phyloP scores from a whole-genome alignment of 2,329 filamentous ascomycete species.

The Diplodia corticola region DNA sequence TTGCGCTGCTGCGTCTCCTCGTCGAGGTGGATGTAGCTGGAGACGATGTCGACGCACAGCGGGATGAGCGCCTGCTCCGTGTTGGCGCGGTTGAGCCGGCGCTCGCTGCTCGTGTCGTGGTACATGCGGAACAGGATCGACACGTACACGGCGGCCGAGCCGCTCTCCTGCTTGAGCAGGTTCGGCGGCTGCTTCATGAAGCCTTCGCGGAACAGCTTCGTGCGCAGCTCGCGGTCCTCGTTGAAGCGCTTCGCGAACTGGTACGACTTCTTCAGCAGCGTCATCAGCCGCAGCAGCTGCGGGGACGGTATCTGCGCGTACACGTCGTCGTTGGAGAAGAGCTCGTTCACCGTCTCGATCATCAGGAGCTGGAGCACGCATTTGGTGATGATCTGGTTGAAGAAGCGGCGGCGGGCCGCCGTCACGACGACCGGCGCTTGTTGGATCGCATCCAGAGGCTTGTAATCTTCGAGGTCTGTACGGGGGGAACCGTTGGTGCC shows the following conservation, averaged over 20 bases:
- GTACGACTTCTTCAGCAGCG: constrained; percentile 90
- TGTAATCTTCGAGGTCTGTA: constrained; percentile 78
- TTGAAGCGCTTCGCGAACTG: constrained; percentile 98
- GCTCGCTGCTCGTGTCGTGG: constrained; percentile 80
- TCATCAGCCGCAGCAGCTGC: constrained; percentile 90
- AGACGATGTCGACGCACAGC: constrained; percentile 91
- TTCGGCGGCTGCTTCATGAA: constrained; percentile 99
- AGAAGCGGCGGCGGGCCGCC: constrained; percentile 87
- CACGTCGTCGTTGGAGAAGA: constrained; percentile 95
- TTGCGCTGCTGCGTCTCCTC: constrained; percentile 97
- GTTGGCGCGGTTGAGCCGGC: constrained; percentile 73
- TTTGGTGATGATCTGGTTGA: constrained; percentile 98
- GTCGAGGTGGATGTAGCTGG: constrained; percentile 80
- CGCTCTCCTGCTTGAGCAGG: constrained; percentile 92
- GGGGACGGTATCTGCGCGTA: constrained; percentile 89
- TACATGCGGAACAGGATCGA: constrained; percentile 98
- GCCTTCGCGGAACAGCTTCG: constrained; percentile 91
- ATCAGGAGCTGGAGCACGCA: constrained; percentile 97
- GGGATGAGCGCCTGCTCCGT: constrained; percentile 92
- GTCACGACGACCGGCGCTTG: constrained; percentile 92
- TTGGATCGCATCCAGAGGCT: constrained; percentile 63
- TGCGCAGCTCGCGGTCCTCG: constrained; percentile 91
- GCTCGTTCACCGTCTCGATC: constrained; percentile 98
- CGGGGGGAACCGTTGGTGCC: constrained; percentile 42
- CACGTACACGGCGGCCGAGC: constrained; percentile 90